Evolutionary conservation across 1,284 basidiomycete species (phyloP), one percentile per base, ranked within the genome.

Genomic region (Cerioporus squamosus): DNA sequence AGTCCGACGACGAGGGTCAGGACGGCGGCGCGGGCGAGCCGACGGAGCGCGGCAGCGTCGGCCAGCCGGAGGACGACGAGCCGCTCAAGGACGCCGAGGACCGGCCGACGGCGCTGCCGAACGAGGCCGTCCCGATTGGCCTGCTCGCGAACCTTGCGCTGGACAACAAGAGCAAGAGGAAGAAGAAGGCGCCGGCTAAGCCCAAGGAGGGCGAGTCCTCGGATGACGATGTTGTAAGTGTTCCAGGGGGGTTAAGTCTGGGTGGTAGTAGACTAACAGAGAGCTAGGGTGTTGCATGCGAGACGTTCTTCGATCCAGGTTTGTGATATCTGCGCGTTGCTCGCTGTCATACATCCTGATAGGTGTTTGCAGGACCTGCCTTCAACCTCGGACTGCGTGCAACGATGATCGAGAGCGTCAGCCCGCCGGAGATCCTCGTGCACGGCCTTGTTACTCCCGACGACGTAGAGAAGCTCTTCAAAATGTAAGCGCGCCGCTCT

Each of bases 401-500:
- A 53, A 81, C 81, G 50, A 76, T 94, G 67, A 93, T 93, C 53
- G 91, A 94, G 67, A 84, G 85, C 58, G 88, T 93, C 64, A 87
- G 83, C 67, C 89, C 90, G 0, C 93, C 93, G 0, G 91, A 94
- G 69, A 93, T 95, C 57, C 70, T 95, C 47, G 84, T 93, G 0
- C 89, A 92, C 63, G 91, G 90, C 17, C 76, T 94, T 38, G 90
- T 95, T 45, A 87, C 87, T 1, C 85, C 89, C 0, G 84, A 86
- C 51, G 93, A 95, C 65, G 91, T 94, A 8, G 87, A 94, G 55
- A 88, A 87, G 63, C 74, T 95, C 23, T 95, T 95, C 67, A 81
- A 91, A 52, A 93, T 95, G 89, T 94, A 68, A 1, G 40, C 8
- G 40, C 40, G 2, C 5, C 15, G 15, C 4, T 18, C 14, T 42